Percentiles rank a stretch among this genome's conserved stretches.
phyloP scores from a whole-genome alignment of 2,329 filamentous ascomycete genomes.

The Cladophialophora psammophila region DNA sequence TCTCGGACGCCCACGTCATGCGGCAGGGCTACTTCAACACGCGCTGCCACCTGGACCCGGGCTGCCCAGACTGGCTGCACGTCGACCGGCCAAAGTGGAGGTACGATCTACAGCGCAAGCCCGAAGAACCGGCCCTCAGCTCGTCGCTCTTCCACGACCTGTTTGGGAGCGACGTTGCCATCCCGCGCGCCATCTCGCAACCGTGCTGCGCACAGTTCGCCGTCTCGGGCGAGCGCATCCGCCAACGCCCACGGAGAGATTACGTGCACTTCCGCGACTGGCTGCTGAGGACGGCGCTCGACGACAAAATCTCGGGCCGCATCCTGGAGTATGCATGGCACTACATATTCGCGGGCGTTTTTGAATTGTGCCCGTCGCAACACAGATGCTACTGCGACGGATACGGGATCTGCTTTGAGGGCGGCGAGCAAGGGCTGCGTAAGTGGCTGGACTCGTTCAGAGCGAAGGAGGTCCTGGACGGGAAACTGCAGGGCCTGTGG shows the following conservation, averaged over 20 bases:
- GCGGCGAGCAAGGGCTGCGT: slow-evolving; percentile 55
- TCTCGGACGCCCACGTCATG: slow-evolving; percentile 61
- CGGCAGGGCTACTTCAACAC: slow-evolving; percentile 66
- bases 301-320: slow-evolving; percentile 64
- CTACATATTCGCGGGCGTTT: slow-evolving; percentile 63
- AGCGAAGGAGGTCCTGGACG: slow-evolving; percentile 50
- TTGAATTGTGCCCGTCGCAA: slow-evolving; percentile 56
- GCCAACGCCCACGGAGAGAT: slow-evolving; percentile 60
- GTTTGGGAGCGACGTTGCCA: slow-evolving; percentile 42
- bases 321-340: slow-evolving; percentile 72
- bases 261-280: slow-evolving; percentile 68
- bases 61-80: slow-evolving; percentile 67
- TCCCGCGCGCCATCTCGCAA: slow-evolving; percentile 62
- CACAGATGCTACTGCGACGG: slow-evolving; percentile 69
- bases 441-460: slow-evolving; percentile 56
- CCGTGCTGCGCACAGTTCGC: slow-evolving; percentile 72
- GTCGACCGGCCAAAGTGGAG: slow-evolving; percentile 47
- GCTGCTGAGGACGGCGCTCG: slow-evolving; percentile 64
- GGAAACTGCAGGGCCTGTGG: slow-evolving; percentile 51
- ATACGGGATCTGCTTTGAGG: slow-evolving; percentile 68
- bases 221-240: slow-evolving; percentile 64
- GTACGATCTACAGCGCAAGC: slow-evolving; percentile 52
- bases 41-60: slow-evolving; percentile 65
- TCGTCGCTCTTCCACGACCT: slow-evolving; percentile 55
- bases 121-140: slow-evolving; percentile 56